A percentile compares a stretch with the other conserved stretches of the same genome.
Evolutionary conservation across 345 rosid genomes (phyloP).

Genomic region (Populus euphratica): DNA sequence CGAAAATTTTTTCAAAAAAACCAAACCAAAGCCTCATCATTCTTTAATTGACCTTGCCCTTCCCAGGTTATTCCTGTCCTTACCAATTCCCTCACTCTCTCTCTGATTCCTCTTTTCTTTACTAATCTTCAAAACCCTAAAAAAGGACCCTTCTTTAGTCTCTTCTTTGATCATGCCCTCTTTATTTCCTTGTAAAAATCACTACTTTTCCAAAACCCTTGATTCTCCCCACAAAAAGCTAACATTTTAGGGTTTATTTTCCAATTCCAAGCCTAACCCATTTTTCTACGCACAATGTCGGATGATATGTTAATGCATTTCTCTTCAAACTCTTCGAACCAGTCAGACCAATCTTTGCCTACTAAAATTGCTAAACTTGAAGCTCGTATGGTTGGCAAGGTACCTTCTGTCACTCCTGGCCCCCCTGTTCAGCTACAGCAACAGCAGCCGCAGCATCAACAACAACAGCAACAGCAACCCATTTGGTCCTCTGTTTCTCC

Average conservation of each 20-base stretch:
- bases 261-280: background rate
- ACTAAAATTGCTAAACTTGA: conserved; percentile 97
- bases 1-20: background rate
- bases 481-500: conserved; percentile 56
- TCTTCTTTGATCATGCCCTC: background rate
- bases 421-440: conserved; percentile 11
- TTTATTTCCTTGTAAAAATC: no score
- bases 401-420: conserved; percentile 33
- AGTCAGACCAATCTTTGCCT: conserved; percentile 89
- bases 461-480: conserved; percentile 36
- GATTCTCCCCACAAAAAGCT: background rate
- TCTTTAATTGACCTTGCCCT: background rate
- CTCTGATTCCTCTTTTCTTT: background rate
- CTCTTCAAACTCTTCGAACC: conserved; percentile 93
- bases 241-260: background rate
- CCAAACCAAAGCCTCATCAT: background rate
- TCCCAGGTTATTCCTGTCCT: background rate
- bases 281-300: conserved; percentile 40
- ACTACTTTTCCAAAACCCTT: background rate
- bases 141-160: background rate
- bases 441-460: conserved; percentile 23
- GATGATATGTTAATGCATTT: conserved; percentile 90
- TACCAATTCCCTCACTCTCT: background rate
- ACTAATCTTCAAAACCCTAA: conserved; percentile 13
- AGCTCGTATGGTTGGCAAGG: conserved; percentile 94